Conservation (phyloP, 2,329 filamentous ascomycete genomes). For the Aspergillus ibericus region DNA sequence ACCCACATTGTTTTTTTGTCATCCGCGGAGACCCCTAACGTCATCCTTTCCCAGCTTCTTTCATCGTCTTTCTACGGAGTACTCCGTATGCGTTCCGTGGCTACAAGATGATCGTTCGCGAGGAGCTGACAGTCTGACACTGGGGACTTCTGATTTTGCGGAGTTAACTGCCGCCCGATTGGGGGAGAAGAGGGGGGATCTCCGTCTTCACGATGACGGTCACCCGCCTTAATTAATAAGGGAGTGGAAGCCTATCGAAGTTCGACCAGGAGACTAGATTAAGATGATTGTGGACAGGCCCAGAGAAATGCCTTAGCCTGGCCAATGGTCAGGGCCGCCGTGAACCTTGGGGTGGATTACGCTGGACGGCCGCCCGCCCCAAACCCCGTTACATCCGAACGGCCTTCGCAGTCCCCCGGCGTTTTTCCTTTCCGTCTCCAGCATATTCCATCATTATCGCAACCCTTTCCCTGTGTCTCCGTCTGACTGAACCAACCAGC, state of each 20-base stretch:
- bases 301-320: neutral
- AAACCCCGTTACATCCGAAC: conserved; percentile 34
- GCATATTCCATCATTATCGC: neutral
- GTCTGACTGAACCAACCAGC: neutral
- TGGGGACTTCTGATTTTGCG: neutral
- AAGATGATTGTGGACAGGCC: neutral
- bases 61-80: no score
- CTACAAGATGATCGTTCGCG: no score
- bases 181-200: neutral
- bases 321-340: neutral
- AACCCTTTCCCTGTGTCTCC: neutral
- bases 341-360: neutral
- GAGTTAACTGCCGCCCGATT: neutral
- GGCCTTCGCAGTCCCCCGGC: conserved; percentile 3
- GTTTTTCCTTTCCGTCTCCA: neutral
- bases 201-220: neutral
- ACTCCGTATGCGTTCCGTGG: no score
- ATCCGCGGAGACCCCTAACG: no score
- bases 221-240: neutral
- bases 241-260: conserved; percentile 13
- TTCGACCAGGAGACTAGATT: neutral
- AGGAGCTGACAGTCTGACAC: no score
- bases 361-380: conserved; percentile 5
- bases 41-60: no score
- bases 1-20: no score